Evolutionary conservation across 2,329 filamentous ascomycete genomes (phyloP).

Genomic region (Penicillium vulpinum): DNA sequence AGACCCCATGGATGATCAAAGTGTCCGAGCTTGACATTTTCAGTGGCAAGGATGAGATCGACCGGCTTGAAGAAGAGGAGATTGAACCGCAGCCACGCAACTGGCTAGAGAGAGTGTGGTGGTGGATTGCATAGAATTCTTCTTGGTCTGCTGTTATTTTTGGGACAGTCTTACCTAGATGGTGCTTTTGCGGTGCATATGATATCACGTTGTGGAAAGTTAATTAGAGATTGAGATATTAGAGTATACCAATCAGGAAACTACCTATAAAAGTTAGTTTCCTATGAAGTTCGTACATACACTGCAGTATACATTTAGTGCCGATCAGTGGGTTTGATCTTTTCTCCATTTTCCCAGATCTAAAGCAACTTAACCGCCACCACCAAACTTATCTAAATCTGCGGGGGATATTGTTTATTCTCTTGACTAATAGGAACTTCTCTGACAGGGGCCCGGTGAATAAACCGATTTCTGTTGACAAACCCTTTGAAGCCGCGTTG

Average conservation of each 20-base stretch:
- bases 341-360: background rate
- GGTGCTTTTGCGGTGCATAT: background rate
- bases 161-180: background rate
- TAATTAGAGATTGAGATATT: background rate
- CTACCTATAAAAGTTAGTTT: background rate
- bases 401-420: background rate
- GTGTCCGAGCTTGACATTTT: slow-evolving; percentile 47
- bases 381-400: background rate
- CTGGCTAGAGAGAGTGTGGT: slow-evolving; percentile 47
- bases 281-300: background rate
- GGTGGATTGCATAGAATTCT: slow-evolving; percentile 46
- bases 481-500: background rate
- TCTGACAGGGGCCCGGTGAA: background rate
- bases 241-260: no score
- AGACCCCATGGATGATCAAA: slow-evolving; percentile 32
- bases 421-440: background rate
- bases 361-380: background rate
- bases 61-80: slow-evolving; percentile 46
- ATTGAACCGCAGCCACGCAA: slow-evolving; percentile 44
- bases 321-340: background rate
- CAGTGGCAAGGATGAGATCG: slow-evolving; percentile 49
- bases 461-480: background rate
- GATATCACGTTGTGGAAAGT: background rate
- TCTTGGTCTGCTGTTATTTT: background rate
- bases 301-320: background rate